phyloP scores from a whole-genome alignment of 768 basidiomycete genomes.

The Nidula microcarpa region DNA sequence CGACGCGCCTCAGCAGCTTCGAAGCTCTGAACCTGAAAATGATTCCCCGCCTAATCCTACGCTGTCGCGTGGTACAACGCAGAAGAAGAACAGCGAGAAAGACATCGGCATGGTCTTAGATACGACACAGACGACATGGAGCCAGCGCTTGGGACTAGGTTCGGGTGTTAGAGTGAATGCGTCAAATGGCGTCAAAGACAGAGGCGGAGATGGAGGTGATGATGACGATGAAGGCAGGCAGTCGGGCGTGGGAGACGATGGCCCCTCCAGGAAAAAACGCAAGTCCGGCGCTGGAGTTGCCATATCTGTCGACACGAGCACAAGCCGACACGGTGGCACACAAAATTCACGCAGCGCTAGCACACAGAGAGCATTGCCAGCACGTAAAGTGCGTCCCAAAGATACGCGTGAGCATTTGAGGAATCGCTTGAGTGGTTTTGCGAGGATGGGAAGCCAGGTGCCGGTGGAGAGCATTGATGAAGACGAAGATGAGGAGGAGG shows the following conservation, averaged over 20 bases:
- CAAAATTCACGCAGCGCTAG: too few relatives aligned
- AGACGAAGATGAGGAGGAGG: slow-evolving; percentile 8
- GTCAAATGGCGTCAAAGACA: slow-evolving; percentile 4
- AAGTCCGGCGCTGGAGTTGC: background rate
- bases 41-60: background rate
- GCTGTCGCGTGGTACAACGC: background rate
- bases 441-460: slow-evolving; percentile 42
- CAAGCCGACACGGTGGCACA: background rate
- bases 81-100: background rate
- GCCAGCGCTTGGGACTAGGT: background rate
- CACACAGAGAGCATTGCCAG: background rate
- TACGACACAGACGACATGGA: slow-evolving; percentile 51
- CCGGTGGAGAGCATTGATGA: slow-evolving; percentile 6
- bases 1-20: too few relatives aligned
- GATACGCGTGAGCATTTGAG: slow-evolving; percentile 31
- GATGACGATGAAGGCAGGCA: background rate
- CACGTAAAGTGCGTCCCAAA: background rate
- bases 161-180: background rate
- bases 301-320: background rate
- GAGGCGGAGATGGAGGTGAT: background rate
- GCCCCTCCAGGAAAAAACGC: slow-evolving; percentile 1
- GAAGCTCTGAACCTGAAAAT: background rate
- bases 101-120: slow-evolving; percentile 4
- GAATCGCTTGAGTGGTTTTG: slow-evolving; percentile 48
- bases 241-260: background rate